A percentile compares a stretch with the other conserved stretches of the same genome.
Evolutionary conservation across 2,329 filamentous ascomycete genomes (phyloP).

Genomic region (Coniochaeta sp.): DNA sequence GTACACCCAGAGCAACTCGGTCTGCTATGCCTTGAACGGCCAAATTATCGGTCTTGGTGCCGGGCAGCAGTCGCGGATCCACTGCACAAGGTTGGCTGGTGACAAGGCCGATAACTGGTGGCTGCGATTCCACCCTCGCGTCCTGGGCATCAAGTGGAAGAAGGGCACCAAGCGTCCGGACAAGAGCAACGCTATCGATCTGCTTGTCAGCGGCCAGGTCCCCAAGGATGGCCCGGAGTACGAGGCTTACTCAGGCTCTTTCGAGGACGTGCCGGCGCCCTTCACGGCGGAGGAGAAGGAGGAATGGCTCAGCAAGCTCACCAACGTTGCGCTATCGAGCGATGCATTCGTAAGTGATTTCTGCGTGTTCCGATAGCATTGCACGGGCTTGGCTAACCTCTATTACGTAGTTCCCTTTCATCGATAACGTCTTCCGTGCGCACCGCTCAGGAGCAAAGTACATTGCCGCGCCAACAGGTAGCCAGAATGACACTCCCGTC

Average conservation of each 20-base stretch:
- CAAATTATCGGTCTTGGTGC: constrained; percentile 92
- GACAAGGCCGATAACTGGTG: constrained; percentile 99
- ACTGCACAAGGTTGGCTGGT: constrained; percentile 94
- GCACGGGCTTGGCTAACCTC: constrained; percentile 3
- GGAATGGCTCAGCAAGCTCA: constrained; percentile 77
- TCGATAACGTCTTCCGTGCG: constrained; percentile 93
- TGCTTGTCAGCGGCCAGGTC: constrained; percentile 85
- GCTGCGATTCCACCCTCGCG: constrained; percentile 93
- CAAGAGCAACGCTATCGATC: constrained; percentile 96
- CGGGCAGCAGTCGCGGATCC: constrained; percentile 94
- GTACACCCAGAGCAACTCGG: constrained; percentile 98
- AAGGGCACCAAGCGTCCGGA: constrained; percentile 93
- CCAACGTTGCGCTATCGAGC: constrained; percentile 77
- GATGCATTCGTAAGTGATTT: constrained; percentile 81
- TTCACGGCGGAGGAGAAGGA: constrained; percentile 82
- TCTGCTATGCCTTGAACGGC: constrained; percentile 92
- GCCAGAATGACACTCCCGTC: constrained; percentile 74
- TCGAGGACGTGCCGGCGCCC: constrained; percentile 76
- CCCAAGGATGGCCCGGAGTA: constrained; percentile 78
- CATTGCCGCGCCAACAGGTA: constrained; percentile 87
- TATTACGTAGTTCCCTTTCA: constrained; percentile 76
- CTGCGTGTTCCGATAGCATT: background rate
- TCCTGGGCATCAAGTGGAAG: constrained; percentile 89
- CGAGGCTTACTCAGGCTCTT: constrained; percentile 79
- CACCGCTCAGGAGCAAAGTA: constrained; percentile 88